phyloP scores from a whole-genome alignment of 1,284 basidiomycete species.

The Meripilus lineatus region DNA sequence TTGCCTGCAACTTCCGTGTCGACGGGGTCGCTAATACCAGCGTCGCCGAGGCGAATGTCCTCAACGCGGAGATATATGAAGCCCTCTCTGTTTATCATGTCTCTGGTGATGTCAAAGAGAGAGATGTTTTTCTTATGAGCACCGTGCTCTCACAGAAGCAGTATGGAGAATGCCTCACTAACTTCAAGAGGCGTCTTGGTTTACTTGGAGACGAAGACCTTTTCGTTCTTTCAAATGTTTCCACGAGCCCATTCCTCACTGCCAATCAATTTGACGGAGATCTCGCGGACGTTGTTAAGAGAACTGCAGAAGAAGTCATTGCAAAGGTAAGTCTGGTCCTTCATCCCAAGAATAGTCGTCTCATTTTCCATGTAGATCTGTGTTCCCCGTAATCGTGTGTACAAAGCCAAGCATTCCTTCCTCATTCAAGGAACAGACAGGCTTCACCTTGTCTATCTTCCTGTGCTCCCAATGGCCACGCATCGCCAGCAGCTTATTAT shows the following conservation, averaged over 20 bases:
- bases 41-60: conserved; percentile 39
- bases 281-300: conserved; percentile 31
- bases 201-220: conserved; percentile 32
- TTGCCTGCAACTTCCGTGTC: conserved; percentile 40
- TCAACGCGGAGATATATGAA: conserved; percentile 38
- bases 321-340: conserved; percentile 18
- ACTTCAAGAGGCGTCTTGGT: conserved; percentile 34
- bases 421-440: conserved; percentile 35
- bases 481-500: conserved; percentile 36
- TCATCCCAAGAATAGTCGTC: conserved; percentile 1
- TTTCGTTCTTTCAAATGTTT: conserved; percentile 34
- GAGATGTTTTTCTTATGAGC: conserved; percentile 33
- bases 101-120: conserved; percentile 21
- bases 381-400: conserved; percentile 26
- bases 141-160: conserved; percentile 28
- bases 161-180: conserved; percentile 29
- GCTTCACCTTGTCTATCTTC: conserved; percentile 32
- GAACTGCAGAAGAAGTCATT: conserved; percentile 31
- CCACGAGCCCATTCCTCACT: conserved; percentile 41
- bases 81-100: conserved; percentile 9
- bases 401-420: conserved; percentile 32
- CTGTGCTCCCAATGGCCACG: conserved; percentile 35
- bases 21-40: conserved; percentile 34
- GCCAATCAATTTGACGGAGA: conserved; percentile 27
- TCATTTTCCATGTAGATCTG: conserved; percentile 15